phyloP scores from a whole-genome alignment of 1,284 basidiomycete species.

The Trametes hirsuta region DNA sequence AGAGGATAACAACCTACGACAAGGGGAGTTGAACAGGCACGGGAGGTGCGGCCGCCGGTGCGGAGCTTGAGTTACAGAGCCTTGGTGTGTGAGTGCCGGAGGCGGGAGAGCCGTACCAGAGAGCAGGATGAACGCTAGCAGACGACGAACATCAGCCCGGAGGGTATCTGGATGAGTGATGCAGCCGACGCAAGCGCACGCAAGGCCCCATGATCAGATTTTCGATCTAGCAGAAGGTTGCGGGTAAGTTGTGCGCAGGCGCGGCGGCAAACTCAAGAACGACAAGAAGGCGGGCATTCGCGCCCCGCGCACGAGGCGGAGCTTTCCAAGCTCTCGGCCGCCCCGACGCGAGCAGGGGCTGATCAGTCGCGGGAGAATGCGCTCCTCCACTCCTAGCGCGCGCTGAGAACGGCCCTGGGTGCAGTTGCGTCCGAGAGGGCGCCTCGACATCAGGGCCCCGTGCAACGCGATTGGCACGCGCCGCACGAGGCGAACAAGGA shows the following conservation, averaged over 20 bases:
- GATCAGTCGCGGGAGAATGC: slow-evolving; percentile 10
- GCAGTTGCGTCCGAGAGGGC: background rate
- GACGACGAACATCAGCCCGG: slow-evolving; percentile 4
- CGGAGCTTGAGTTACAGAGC: slow-evolving; percentile 12
- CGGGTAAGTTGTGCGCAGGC: too few relatives aligned
- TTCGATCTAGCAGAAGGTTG: slow-evolving; percentile 12
- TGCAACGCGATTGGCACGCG: background rate
- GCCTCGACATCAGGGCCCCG: background rate
- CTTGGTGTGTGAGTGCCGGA: slow-evolving; percentile 2
- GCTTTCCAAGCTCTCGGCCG: background rate
- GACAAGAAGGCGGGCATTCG: background rate
- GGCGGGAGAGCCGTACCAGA: background rate
- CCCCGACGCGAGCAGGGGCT: background rate
- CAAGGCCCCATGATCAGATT: slow-evolving; percentile 13
- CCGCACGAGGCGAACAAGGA: background rate
- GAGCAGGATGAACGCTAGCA: background rate
- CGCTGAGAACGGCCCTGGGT: background rate
- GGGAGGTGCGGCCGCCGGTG: background rate
- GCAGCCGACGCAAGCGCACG: background rate
- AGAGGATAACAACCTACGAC: slow-evolving; percentile 1
- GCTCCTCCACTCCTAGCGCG: background rate
- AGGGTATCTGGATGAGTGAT: slow-evolving; percentile 7
- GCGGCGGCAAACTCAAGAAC: background rate
- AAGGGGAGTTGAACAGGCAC: background rate
- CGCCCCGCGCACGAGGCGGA: background rate